Evolutionary conservation across 163 green algal species (phyloP).

Genomic region (Prototheca stagnorum): DNA sequence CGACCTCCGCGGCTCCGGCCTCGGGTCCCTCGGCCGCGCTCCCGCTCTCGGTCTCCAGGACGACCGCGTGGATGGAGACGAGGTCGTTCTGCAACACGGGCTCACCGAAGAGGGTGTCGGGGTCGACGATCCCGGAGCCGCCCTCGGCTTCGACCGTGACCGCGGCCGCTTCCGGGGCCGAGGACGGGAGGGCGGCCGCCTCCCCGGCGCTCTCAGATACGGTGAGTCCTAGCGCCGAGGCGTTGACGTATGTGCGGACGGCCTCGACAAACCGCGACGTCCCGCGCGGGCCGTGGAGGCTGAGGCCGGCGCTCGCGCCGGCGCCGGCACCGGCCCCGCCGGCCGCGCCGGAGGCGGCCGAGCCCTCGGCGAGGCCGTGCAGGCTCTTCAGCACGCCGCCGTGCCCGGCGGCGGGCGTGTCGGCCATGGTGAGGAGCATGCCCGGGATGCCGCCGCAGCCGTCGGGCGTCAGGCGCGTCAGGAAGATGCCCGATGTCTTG

Average conservation of each 20-base stretch:
- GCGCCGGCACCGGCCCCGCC: conserved; percentile 7
- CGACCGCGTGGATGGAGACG: neutral
- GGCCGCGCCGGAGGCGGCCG: too few relatives aligned
- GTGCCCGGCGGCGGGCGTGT: conserved; percentile 16
- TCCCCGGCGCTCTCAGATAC: conserved; percentile 15
- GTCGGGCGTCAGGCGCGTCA: conserved; percentile 33
- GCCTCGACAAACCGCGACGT: conserved; percentile 32
- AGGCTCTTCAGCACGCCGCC: too few relatives aligned
- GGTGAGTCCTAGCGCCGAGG: conserved; percentile 18
- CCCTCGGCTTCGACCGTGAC: too few relatives aligned
- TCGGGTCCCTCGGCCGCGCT: neutral
- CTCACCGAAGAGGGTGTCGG: too few relatives aligned
- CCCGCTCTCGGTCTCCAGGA: neutral
- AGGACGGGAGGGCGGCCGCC: neutral
- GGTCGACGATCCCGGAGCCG: neutral
- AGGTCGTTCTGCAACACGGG: too few relatives aligned
- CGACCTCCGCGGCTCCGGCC: conserved; percentile 1
- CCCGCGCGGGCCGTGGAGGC: conserved; percentile 31
- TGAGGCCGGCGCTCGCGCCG: conserved; percentile 13
- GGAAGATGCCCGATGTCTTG: conserved; percentile 35
- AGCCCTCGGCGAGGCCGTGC: too few relatives aligned
- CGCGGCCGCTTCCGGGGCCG: too few relatives aligned
- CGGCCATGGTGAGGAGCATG: conserved; percentile 43
- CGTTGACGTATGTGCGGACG: conserved; percentile 43
- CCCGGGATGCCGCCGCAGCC: conserved; percentile 49